Percentiles rank a stretch among this genome's conserved stretches.
phyloP scores from a whole-genome alignment of 805 yeast species.

The Clavispora asparagi region DNA sequence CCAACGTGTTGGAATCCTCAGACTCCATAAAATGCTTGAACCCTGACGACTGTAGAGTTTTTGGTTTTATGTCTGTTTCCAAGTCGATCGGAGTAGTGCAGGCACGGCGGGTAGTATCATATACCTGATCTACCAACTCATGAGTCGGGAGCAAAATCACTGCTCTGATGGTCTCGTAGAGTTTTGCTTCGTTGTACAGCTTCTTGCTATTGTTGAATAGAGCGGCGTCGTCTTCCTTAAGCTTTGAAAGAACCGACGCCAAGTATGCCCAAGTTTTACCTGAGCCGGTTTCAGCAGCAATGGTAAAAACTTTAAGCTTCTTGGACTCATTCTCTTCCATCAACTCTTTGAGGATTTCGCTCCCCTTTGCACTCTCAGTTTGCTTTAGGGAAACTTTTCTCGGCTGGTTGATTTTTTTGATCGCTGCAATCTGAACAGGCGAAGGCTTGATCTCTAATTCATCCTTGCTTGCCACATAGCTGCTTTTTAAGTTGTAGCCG shows the following conservation, averaged over 20 bases:
- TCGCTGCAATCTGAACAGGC: constrained; percentile 77
- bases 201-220: constrained; percentile 15
- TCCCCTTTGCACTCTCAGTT: constrained; percentile 21
- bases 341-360: constrained; percentile 22
- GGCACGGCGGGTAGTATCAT: constrained; percentile 36
- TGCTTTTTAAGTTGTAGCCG: constrained; percentile 28
- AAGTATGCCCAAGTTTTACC: constrained; percentile 94
- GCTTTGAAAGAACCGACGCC: constrained; percentile 64
- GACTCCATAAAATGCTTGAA: constrained; percentile 21
- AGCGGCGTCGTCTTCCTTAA: constrained; percentile 51
- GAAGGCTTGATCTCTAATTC: constrained; percentile 51
- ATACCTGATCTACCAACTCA: constrained; percentile 81
- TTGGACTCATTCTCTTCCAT: constrained; percentile 24
- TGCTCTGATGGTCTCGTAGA: constrained; percentile 47
- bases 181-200: constrained; percentile 19
- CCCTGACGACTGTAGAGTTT: constrained; percentile 14
- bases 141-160: constrained; percentile 85
- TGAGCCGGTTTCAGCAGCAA: constrained; percentile 96
- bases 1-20: constrained; percentile 25
- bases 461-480: constrained; percentile 26
- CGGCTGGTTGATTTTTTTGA: constrained; percentile 48
- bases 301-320: constrained; percentile 54
- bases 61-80: constrained; percentile 8
- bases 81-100: constrained; percentile 19
- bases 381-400: constrained; percentile 21